phyloP scores from a whole-genome alignment of 208 protist species.

The Naegleria lovaniensis region DNA sequence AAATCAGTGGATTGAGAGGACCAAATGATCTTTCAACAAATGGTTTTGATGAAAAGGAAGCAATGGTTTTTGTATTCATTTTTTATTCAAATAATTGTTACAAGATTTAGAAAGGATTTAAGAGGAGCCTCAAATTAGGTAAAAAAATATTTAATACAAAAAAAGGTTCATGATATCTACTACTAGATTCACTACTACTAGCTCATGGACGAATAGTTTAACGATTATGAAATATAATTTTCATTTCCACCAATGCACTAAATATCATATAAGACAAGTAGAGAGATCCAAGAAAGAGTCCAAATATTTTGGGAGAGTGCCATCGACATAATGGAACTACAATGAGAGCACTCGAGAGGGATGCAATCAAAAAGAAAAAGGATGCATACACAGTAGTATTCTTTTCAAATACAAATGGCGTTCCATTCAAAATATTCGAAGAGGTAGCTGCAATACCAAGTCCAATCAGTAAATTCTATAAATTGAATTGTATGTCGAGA shows the following conservation, averaged over 20 bases:
- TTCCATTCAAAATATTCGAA: not conserved
- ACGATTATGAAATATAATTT: not conserved
- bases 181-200: too few species aligned
- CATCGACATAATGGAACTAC: not conserved
- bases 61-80: not conserved
- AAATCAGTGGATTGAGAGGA: not conserved
- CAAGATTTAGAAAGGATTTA: too few species aligned
- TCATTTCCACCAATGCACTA: not conserved
- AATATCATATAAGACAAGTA: not conserved
- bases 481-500: too few species aligned
- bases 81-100: too few species aligned
- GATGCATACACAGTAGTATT: not conserved
- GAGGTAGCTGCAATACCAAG: not conserved
- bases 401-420: not conserved
- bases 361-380: not conserved
- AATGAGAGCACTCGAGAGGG: not conserved
- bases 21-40: not conserved
- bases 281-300: not conserved
- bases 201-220: too few species aligned
- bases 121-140: too few species aligned
- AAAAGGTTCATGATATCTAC: too few species aligned
- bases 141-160: too few species aligned
- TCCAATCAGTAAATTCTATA: conserved; percentile 20
- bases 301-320: not conserved
- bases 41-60: not conserved